These are phyloP conservation scores for Penicillium concentricum DNA, from an alignment of 2,329 filamentous ascomycete species.

Conservation along the genomic window DNA sequence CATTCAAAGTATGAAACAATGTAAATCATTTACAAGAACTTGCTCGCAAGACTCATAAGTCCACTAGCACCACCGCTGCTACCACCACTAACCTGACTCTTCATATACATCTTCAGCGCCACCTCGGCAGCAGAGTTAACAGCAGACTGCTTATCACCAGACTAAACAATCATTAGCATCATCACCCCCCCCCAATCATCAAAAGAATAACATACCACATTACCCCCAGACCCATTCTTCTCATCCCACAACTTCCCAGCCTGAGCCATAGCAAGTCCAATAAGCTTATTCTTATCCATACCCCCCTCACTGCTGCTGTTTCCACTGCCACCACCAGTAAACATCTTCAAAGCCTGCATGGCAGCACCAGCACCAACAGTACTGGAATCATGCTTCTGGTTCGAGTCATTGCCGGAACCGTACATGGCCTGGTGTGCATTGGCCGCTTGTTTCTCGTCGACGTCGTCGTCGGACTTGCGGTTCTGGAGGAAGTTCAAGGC, in stretches of 20 bases:
- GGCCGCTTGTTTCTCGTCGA: conserved; percentile 67
- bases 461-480: conserved; percentile 48
- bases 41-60: conserved; percentile 59
- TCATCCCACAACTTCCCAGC: conserved; percentile 74
- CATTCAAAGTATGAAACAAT: not conserved
- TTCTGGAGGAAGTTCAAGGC: conserved; percentile 54
- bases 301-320: conserved; percentile 34
- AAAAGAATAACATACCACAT: conserved; percentile 45
- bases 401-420: conserved; percentile 41
- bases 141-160: conserved; percentile 75
- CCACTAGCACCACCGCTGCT: conserved; percentile 50
- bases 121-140: conserved; percentile 78
- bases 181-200: not conserved
- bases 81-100: conserved; percentile 63
- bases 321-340: conserved; percentile 55
- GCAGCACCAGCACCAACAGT: conserved; percentile 47
- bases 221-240: conserved; percentile 54
- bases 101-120: conserved; percentile 88
- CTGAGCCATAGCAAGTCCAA: conserved; percentile 84
- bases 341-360: conserved; percentile 70
- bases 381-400: conserved; percentile 46
- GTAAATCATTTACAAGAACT: conserved; percentile 51
- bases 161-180: conserved; percentile 23
- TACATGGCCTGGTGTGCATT: conserved; percentile 75
- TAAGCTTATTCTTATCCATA: conserved; percentile 72